Conservation (phyloP, 2,329 filamentous ascomycete species). For the Hymenoscyphus scutula region DNA sequence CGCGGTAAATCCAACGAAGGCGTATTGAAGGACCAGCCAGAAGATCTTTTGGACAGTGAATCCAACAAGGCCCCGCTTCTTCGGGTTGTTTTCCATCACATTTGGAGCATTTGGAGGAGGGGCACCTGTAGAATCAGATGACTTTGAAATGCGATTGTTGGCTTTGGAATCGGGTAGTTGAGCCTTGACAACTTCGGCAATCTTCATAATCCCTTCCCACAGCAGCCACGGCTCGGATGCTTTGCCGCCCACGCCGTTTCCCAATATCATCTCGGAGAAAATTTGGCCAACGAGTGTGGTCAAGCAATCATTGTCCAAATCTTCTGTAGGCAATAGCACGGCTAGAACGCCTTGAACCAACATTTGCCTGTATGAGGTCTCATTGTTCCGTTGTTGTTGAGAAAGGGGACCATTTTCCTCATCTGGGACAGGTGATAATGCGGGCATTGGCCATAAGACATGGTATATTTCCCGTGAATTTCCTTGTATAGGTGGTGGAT, state of each 20-base stretch:
- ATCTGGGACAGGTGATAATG: conserved; percentile 71
- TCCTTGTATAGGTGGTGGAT: conserved; percentile 57
- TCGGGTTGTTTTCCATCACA: conserved; percentile 21
- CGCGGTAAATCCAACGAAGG: conserved; percentile 52
- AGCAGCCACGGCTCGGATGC: conserved; percentile 85
- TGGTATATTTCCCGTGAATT: conserved; percentile 75
- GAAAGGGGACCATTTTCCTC: conserved; percentile 46
- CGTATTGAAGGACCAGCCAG: conserved; percentile 52
- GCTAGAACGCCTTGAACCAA: conserved; percentile 80
- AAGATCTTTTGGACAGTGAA: conserved; percentile 39
- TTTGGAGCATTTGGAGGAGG: conserved; percentile 15
- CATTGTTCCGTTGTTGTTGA: conserved; percentile 68
- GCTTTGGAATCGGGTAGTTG: conserved; percentile 36
- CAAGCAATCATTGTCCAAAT: conserved; percentile 83
- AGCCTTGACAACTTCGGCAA: conserved; percentile 49
- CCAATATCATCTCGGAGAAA: conserved; percentile 84
- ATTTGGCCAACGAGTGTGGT: conserved; percentile 82
- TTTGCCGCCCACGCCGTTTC: conserved; percentile 75
- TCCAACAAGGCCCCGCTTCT: conserved; percentile 23
- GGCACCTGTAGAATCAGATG: conserved; percentile 34
- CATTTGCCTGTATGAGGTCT: conserved; percentile 80
- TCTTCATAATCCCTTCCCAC: conserved; percentile 78
- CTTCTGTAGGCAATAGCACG: conserved; percentile 85
- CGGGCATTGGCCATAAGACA: conserved; percentile 75
- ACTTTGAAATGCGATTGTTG: conserved; percentile 32